Conservation (phyloP, 805 yeast species). For the Starmerella apis region DNA sequence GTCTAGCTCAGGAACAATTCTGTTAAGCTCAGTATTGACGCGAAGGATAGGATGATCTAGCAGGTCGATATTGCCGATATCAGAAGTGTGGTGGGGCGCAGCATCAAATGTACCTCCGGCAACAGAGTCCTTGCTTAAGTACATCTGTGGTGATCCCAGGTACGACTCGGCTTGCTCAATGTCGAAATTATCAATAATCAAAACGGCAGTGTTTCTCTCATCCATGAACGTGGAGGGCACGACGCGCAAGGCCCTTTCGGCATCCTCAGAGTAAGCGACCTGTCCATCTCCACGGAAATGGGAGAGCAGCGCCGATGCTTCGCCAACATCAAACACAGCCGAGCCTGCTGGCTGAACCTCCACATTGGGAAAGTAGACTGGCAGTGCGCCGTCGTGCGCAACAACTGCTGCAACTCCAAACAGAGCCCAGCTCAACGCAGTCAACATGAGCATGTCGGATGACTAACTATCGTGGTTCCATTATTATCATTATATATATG, state of each 20-base stretch:
- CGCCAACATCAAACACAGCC: constrained; percentile 11
- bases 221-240: constrained; percentile 23
- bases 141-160: constrained; percentile 21
- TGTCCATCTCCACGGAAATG: constrained; percentile 23
- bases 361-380: constrained; percentile 22
- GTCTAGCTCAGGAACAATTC: constrained; percentile 1
- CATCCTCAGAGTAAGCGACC: constrained; percentile 7
- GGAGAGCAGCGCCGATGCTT: constrained; percentile 17
- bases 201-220: constrained; percentile 17
- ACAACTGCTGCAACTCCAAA: constrained; percentile 8
- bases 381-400: constrained; percentile 17
- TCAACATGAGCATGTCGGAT: constrained; percentile 1
- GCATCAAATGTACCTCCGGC: background rate
- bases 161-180: constrained; percentile 9
- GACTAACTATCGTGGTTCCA: constrained; percentile 1
- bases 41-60: constrained; percentile 9
- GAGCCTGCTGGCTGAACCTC: constrained; percentile 11
- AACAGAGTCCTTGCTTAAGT: constrained; percentile 9
- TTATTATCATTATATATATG: too few species aligned
- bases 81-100: background rate
- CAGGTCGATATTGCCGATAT: constrained; percentile 3
- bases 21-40: background rate
- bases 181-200: constrained; percentile 22
- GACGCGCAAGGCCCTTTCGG: constrained; percentile 12
- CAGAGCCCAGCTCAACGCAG: constrained; percentile 9